Percentiles rank a stretch among this genome's conserved stretches.
These are phyloP conservation scores for Exophiala sp. DNA, from an alignment of 2,329 filamentous ascomycete species.

Conservation along the genomic window DNA sequence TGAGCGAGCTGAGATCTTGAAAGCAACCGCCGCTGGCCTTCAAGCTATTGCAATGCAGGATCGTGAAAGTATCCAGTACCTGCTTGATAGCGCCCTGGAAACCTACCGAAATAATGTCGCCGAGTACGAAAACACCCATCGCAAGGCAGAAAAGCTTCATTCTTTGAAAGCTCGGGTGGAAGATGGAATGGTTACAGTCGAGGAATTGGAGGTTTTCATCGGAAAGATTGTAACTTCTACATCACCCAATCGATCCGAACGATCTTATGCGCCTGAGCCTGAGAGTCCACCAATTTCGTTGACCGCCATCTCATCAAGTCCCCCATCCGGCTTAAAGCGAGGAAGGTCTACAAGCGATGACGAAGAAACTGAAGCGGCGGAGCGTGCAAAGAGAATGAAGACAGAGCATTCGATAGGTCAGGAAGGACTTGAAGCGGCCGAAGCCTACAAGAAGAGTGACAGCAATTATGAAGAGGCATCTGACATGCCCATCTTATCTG, in stretches of 20 bases:
- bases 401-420: neutral
- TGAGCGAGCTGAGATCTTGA: slow-evolving; percentile 10
- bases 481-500: neutral
- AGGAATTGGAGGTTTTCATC: slow-evolving; percentile 9
- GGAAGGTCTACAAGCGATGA: neutral
- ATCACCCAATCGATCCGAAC: neutral
- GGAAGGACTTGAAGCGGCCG: neutral
- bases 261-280: slow-evolving; percentile 13
- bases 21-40: slow-evolving; percentile 10
- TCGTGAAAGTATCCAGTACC: slow-evolving; percentile 9
- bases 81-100: slow-evolving; percentile 5
- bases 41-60: slow-evolving; percentile 12
- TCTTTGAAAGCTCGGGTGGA: slow-evolving; percentile 9
- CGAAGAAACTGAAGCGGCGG: neutral
- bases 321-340: neutral
- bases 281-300: slow-evolving; percentile 3
- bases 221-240: neutral
- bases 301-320: neutral
- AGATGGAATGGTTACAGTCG: slow-evolving; percentile 13
- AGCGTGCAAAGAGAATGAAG: neutral
- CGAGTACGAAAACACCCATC: slow-evolving; percentile 1
- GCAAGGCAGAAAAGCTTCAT: slow-evolving; percentile 5
- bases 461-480: neutral
- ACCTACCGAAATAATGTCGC: neutral
- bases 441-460: neutral